Base-by-base conservation (phyloP, 163 green algal genomes). In the Picocystis sp. region DNA sequence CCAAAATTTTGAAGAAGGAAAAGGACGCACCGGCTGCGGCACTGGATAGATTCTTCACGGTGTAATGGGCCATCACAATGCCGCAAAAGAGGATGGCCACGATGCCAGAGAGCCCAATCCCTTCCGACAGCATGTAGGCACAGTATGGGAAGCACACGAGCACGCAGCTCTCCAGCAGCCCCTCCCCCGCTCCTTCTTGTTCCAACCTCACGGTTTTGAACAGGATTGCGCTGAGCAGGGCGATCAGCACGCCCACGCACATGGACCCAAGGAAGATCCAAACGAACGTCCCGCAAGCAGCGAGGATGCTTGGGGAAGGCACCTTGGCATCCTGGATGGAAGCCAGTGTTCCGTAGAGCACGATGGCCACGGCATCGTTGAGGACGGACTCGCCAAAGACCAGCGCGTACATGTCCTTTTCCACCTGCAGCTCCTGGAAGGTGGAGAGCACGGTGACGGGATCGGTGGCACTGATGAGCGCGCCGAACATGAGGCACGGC, bases 341-440 rank as follows among this genome's bases (percentile, higher is more conserved):
- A 2, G 47, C 23, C 17, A 82, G 55, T 17, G 69, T 69, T 15
- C 62, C 56, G 53, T 77, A 87, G 34, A 86, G 55, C 53, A 87
- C 78, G 50, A 87, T 82, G 14, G 74, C 74, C n/a, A 81, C 72
- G 13, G 77, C 78, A 46, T 94, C 83, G 55, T 94, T 94, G 1
- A 94, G 65, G 22, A 94, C 83, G 42, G 61, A 80, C 57, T 94
- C 83, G 0, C 85, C 84, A 65, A 94, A 93, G 5, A 94, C 81
- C 24, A 93, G 63, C 56, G 82, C 81, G 73, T 94, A 89, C 21
- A 94, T 71, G 35, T 88, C 60, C 9, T 72, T 63, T 9, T 83
- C 65, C 0, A 76, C 76, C 17, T 72, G 53, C 14, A 81, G 62
- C 14, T 73, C 51, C 9, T 67, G 29, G 45, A 91, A 80, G 19